Evolutionary conservation across 164 flowering plant genomes (phyloP).

Genomic region (Umbellularia californica): DNA sequence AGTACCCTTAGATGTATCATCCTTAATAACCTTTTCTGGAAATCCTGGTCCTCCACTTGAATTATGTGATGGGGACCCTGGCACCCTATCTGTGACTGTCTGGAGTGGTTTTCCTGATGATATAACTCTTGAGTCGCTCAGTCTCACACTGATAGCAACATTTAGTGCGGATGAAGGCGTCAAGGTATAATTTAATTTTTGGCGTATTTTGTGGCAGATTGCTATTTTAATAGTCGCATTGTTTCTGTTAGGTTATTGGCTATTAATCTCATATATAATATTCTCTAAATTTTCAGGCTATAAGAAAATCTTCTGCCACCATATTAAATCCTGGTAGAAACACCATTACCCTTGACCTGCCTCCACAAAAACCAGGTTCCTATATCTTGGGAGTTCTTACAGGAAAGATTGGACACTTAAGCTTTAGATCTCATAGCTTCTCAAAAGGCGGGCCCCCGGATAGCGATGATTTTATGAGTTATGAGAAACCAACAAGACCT

Average conservation of each 20-base stretch:
- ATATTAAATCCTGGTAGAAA: conserved; percentile 78
- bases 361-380: conserved; percentile 94
- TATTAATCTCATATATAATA: background rate
- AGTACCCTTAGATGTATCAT: conserved; percentile 93
- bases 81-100: conserved; percentile 74
- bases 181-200: conserved; percentile 46
- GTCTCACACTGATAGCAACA: conserved; percentile 74
- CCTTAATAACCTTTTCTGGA: conserved; percentile 90
- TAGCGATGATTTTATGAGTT: conserved; percentile 95
- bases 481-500: conserved; percentile 91
- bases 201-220: background rate
- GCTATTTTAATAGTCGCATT: background rate
- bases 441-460: conserved; percentile 93
- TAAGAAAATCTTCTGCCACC: conserved; percentile 59
- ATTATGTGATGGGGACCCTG: conserved; percentile 96
- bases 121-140: conserved; percentile 85
- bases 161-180: conserved; percentile 53
- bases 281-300: conserved; percentile 47
- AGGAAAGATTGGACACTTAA: conserved; percentile 87
- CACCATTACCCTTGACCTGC: conserved; percentile 59
- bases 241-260: background rate
- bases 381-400: conserved; percentile 96
- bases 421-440: conserved; percentile 93
- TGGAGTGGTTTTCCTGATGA: conserved; percentile 99
- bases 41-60: conserved; percentile 85